phyloP scores from a whole-genome alignment of 2,329 filamentous ascomycete genomes.

The Fusarium nanum region DNA sequence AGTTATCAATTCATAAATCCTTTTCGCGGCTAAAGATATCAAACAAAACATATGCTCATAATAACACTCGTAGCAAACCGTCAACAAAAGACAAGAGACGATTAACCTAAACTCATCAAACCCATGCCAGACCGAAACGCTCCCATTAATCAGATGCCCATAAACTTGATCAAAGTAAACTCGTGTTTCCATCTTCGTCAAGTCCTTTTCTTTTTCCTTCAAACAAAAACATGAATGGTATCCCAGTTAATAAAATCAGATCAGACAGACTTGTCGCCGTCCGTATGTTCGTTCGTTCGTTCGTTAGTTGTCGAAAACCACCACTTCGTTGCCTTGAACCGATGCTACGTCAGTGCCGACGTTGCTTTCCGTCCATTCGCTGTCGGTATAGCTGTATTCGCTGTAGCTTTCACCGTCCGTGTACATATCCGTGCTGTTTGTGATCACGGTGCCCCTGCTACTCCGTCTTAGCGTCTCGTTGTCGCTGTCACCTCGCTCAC shows the following conservation, averaged over 20 bases:
- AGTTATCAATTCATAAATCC: conserved; percentile 28
- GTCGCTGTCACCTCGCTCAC: conserved; percentile 59
- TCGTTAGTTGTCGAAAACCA: conserved; percentile 49
- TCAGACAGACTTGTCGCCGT: conserved; percentile 16
- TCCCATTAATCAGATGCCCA: conserved; percentile 24
- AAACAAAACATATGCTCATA: conserved; percentile 18
- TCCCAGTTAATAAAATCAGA: conserved; percentile 20
- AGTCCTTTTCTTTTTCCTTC: not conserved
- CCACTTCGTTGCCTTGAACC: conserved; percentile 51
- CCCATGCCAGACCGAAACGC: conserved; percentile 20
- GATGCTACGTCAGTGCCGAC: conserved; percentile 45
- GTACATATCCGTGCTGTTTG: conserved; percentile 54
- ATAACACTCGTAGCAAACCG: conserved; percentile 10
- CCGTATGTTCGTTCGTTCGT: conserved; percentile 15
- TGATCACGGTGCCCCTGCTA: conserved; percentile 61
- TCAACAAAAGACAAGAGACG: not conserved
- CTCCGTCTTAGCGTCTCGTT: conserved; percentile 62
- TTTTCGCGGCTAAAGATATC: conserved; percentile 7
- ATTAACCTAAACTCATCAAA: conserved; percentile 17
- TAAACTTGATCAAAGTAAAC: conserved; percentile 10
- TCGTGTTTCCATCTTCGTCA: conserved; percentile 3
- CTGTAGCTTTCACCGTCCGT: conserved; percentile 54
- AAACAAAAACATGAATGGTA: conserved; percentile 26
- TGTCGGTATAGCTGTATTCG: conserved; percentile 57
- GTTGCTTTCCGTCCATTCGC: conserved; percentile 63